Base-by-base conservation (phyloP, 2,329 filamentous ascomycete species). In the Taxawa tesnikishii region DNA sequence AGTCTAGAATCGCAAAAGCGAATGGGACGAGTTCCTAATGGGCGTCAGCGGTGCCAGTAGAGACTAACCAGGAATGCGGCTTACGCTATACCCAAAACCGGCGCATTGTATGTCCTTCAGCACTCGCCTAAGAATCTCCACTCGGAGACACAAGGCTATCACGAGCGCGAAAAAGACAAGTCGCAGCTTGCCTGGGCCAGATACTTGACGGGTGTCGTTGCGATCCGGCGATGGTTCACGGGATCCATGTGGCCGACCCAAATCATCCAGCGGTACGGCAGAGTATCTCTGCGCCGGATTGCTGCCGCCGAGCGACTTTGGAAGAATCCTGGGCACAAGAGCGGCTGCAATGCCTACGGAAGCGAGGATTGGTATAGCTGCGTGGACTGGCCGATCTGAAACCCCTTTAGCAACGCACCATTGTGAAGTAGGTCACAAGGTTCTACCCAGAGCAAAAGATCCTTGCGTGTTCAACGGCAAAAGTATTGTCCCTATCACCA, bases 101-200 rank as follows among this genome's bases (percentile, higher is more conserved):
- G 56, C 49, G 43, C 65, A 70, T 47, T 68, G 59, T 9, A 51
- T 51, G 28, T 61, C 55, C 15, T 47, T 40, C 8, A 60, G 47
- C 4, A 62, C 47, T 31, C 53, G 51, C 23, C 60, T 56, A 36
- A 59, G 55, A 4, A 65, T 24, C 32, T 59, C 60, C 11, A 51
- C 43, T 14, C 54, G 43, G 9, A 47, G 21, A 18, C 49, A 51
- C 11, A 56, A 38, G n/a, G 45, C 42, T 12, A 42, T 25, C n/a
- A 53, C 46, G 21, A 54, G 32, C 4, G 44, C 18, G 10, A 49
- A 26, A 27, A 53, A 49, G 2, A 40, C 18, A 27, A 45, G 40
- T 36, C 49, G 43, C 36, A 47, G 29, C 26, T 43, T 43, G 16
- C 46, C 43, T 33, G 44, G 37, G 31, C 44, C 49, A 25, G 43